Evolutionary conservation across 192 early-diverging fungal genomes (phyloP).

Genomic region (Rhizophagus prolifer): DNA sequence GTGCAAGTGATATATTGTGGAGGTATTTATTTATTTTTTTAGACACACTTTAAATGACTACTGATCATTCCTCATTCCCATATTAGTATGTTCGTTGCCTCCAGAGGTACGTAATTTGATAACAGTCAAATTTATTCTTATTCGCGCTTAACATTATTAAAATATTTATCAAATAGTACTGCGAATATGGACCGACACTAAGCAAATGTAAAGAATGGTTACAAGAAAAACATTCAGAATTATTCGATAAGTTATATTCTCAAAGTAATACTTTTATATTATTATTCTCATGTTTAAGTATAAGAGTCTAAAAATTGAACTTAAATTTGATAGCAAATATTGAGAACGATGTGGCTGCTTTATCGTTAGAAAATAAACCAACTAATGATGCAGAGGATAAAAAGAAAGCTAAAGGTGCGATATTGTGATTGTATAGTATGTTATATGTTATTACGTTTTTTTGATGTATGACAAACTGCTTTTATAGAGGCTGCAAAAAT

Average conservation of each 20-base stretch:
- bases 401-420: constrained; percentile 48
- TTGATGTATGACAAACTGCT: constrained; percentile 4
- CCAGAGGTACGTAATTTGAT: constrained; percentile 37
- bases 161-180: constrained; percentile 60
- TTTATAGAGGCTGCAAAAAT: constrained; percentile 66
- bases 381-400: constrained; percentile 37
- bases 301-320: neutral
- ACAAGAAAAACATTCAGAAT: constrained; percentile 51
- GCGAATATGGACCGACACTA: constrained; percentile 82
- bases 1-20: constrained; percentile 45
- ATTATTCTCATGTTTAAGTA: neutral
- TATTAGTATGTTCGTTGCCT: constrained; percentile 46
- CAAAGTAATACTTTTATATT: constrained; percentile 26
- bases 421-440: neutral
- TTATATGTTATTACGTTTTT: neutral
- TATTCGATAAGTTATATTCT: constrained; percentile 61
- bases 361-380: constrained; percentile 31
- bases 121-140: constrained; percentile 1
- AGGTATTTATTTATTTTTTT: constrained; percentile 29
- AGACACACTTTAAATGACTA: neutral
- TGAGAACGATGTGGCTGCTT: constrained; percentile 34
- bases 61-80: neutral
- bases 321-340: constrained; percentile 33
- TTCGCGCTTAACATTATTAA: neutral
- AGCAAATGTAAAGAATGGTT: constrained; percentile 86